These are phyloP conservation scores for Cladosporium sp. DNA, from an alignment of 2,329 filamentous ascomycete genomes.

Conservation along the genomic window DNA sequence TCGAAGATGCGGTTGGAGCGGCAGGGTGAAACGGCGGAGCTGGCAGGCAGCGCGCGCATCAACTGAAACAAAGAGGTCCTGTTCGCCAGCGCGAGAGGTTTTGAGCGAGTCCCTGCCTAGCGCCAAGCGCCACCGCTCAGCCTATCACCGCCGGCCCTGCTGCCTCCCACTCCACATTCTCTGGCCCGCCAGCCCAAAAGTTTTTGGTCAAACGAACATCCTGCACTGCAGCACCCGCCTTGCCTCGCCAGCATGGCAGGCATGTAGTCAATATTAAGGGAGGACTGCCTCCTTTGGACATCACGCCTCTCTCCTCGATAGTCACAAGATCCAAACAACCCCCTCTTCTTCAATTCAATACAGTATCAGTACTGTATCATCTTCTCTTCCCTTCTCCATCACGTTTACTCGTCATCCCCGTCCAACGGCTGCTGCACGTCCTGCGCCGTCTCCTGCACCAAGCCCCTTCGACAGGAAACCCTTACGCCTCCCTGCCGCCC, in stretches of 20 bases:
- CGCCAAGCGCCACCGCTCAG: neutral
- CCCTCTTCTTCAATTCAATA: too few species aligned
- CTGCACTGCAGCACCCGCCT: conserved; percentile 11
- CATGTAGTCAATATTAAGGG: conserved; percentile 2
- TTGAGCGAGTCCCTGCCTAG: conserved; percentile 3
- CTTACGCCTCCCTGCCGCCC: conserved; percentile 20
- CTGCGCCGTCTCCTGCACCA: conserved; percentile 15
- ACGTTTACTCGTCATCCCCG: conserved; percentile 12
- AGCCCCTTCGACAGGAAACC: conserved; percentile 16
- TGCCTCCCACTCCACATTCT: conserved; percentile 1
- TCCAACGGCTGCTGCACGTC: conserved; percentile 12
- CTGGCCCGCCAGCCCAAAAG: conserved; percentile 3
- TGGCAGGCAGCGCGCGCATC: neutral
- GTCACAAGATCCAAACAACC: neutral
- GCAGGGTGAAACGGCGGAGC: conserved; percentile 11
- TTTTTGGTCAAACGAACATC: neutral
- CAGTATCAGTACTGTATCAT: too few species aligned
- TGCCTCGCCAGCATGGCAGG: neutral
- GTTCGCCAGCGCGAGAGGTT: neutral
- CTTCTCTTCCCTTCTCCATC: neutral
- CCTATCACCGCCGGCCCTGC: conserved; percentile 4
- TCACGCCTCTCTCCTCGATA: too few species aligned
- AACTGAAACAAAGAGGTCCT: conserved; percentile 3
- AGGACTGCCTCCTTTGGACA: too few species aligned
- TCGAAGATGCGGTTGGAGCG: conserved; percentile 9